A percentile compares a stretch with the other conserved stretches of the same genome.
These are phyloP conservation scores for Daldinia childiae DNA, from an alignment of 495 filamentous ascomycete genomes.

Conservation along the genomic window DNA sequence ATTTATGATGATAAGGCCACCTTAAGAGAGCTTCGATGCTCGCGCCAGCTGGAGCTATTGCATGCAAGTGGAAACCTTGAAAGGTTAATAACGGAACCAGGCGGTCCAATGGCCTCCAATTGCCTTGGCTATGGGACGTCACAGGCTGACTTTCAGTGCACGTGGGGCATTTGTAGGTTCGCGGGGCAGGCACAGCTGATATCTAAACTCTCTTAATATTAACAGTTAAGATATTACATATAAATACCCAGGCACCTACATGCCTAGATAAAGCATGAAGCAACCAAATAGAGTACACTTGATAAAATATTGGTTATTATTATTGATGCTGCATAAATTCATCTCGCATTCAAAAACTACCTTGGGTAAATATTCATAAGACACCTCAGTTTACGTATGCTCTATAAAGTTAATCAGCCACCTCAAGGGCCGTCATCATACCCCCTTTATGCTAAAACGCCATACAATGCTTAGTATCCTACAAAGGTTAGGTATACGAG, in stretches of 20 bases:
- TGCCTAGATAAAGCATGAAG: too few species aligned
- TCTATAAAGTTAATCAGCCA: background rate
- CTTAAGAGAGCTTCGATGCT: background rate
- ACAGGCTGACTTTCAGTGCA: slow-evolving; percentile 21
- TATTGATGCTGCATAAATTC: background rate
- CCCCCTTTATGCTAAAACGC: background rate
- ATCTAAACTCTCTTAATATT: too few species aligned
- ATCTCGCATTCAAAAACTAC: background rate
- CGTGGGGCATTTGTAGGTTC: slow-evolving; percentile 40
- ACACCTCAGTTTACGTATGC: background rate
- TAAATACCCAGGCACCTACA: too few species aligned
- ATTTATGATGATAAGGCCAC: slow-evolving; percentile 1
- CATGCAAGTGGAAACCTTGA: background rate
- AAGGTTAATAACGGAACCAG: slow-evolving; percentile 21
- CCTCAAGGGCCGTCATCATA: background rate
- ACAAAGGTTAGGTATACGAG: too few species aligned
- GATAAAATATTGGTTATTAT: background rate
- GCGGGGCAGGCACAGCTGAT: slow-evolving; percentile 4
- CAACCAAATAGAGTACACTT: background rate
- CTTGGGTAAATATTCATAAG: background rate
- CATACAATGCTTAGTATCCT: slow-evolving; percentile 2
- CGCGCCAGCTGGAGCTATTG: slow-evolving; percentile 10
- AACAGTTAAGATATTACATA: too few species aligned
- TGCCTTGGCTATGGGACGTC: slow-evolving; percentile 20
- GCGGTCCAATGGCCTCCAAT: slow-evolving; percentile 1